Evolutionary conservation across 2,329 filamentous ascomycete species (phyloP).

Genomic region (Diaporthe australafricana): DNA sequence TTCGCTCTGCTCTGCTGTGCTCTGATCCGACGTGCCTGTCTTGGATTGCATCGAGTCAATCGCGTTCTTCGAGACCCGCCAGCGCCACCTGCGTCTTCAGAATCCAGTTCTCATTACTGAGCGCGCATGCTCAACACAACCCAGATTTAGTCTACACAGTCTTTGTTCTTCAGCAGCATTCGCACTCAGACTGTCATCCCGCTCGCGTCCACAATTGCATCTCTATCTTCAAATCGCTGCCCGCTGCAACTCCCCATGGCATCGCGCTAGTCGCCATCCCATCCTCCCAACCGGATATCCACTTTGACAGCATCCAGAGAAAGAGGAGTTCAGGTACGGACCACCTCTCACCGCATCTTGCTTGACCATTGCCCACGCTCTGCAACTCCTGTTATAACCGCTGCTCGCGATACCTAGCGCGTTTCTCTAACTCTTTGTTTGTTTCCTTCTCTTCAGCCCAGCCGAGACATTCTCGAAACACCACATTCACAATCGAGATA

Average conservation of each 20-base stretch:
- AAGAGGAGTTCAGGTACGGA: conserved; percentile 34
- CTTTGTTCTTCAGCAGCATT: conserved; percentile 6
- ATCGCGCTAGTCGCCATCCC: conserved; percentile 35
- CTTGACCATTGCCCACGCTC: conserved; percentile 24
- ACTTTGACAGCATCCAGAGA: conserved; percentile 35
- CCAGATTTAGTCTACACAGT: not conserved
- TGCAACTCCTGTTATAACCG: conserved; percentile 35
- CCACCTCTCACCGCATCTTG: conserved; percentile 39
- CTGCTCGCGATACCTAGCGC: conserved; percentile 32
- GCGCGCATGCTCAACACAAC: conserved; percentile 18
- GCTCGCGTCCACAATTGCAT: conserved; percentile 23
- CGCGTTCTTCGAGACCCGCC: conserved; percentile 26
- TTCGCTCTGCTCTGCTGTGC: not conserved
- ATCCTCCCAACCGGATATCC: conserved; percentile 32
- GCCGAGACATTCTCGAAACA: conserved; percentile 27
- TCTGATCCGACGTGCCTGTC: conserved; percentile 11
- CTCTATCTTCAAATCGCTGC: conserved; percentile 17
- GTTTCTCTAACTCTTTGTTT: conserved; percentile 29
- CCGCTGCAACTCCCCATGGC: conserved; percentile 27
- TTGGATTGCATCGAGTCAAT: conserved; percentile 27
- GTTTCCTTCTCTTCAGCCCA: conserved; percentile 26
- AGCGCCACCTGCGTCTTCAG: conserved; percentile 24
- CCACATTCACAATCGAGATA: conserved; percentile 3
- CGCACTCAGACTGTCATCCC: not conserved
- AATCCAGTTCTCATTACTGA: conserved; percentile 18